These are phyloP conservation scores for Fusarium sp. DNA, from an alignment of 2,329 filamentous ascomycete species.

Conservation along the genomic window DNA sequence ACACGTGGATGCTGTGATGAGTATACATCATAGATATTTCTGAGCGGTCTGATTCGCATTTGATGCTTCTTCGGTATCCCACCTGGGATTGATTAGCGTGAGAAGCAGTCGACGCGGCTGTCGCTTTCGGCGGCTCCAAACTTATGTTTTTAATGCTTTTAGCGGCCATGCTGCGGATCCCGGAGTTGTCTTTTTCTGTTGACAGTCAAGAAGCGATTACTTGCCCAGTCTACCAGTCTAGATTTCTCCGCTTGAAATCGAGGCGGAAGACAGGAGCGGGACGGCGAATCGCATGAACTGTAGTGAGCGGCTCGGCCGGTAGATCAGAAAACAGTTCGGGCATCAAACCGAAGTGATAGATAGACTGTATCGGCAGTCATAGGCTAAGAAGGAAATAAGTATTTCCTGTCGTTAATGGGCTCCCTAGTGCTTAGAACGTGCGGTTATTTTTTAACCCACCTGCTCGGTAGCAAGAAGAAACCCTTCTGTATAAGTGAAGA, in stretches of 20 bases:
- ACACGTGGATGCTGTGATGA: constrained; percentile 16
- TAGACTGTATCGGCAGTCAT: no score
- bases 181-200: constrained; percentile 12
- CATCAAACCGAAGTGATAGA: no score
- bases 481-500: neutral
- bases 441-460: no score
- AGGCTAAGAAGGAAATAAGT: no score
- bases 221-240: constrained; percentile 6
- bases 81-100: constrained; percentile 6
- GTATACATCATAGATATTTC: constrained; percentile 12
- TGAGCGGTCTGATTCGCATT: constrained; percentile 24
- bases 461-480: constrained; percentile 1
- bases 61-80: constrained; percentile 28
- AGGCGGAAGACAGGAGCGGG: constrained; percentile 6
- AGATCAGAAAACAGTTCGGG: no score
- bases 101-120: constrained; percentile 23
- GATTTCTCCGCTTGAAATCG: constrained; percentile 12
- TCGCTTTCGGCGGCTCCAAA: constrained; percentile 46
- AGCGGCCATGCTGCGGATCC: constrained; percentile 16
- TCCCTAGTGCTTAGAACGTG: no score
- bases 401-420: no score
- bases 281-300: neutral
- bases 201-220: constrained; percentile 3
- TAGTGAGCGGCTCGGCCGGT: neutral
- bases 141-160: constrained; percentile 13